Evolutionary conservation across 768 basidiomycete genomes (phyloP).

Genomic region (Gloeophyllum trabeum): DNA sequence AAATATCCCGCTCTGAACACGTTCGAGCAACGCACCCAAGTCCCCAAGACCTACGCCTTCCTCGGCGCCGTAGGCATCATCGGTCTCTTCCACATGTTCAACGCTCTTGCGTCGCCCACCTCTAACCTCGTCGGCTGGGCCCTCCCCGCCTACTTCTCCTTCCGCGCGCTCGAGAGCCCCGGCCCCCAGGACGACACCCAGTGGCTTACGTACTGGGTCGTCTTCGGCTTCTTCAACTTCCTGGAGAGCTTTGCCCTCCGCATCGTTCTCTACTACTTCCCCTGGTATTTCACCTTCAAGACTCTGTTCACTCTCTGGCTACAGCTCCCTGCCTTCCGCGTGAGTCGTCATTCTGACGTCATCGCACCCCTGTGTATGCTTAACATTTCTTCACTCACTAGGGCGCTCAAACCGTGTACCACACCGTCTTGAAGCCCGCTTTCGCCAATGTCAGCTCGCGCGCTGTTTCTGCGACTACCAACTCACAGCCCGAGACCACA

Average conservation of each 20-base stretch:
- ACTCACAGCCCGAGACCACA: conserved; percentile 1
- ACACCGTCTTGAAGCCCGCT: conserved; percentile 67
- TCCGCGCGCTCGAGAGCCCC: conserved; percentile 89
- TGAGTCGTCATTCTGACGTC: conserved; percentile 31
- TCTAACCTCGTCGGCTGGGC: conserved; percentile 94
- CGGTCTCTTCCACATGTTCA: conserved; percentile 71
- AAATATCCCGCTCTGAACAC: conserved; percentile 82
- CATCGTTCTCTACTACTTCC: conserved; percentile 81
- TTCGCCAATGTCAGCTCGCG: conserved; percentile 47
- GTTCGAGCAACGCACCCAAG: conserved; percentile 81
- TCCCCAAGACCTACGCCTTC: conserved; percentile 88
- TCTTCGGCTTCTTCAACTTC: conserved; percentile 92
- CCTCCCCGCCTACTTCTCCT: conserved; percentile 89
- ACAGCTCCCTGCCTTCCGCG: conserved; percentile 76
- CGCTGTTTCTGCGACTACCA: conserved; percentile 4
- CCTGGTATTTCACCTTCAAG: conserved; percentile 95
- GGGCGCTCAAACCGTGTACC: conserved; percentile 83
- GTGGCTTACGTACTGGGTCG: conserved; percentile 97
- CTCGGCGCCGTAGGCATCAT: conserved; percentile 60
- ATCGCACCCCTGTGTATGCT: conserved; percentile 8
- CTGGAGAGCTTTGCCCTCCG: conserved; percentile 78
- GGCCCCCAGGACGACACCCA: conserved; percentile 77
- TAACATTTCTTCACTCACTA: conserved; percentile 19
- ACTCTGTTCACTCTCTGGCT: conserved; percentile 86
- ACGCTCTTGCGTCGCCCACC: conserved; percentile 83